Conservation (phyloP, 768 basidiomycete genomes). For the Mycena haematopus region DNA sequence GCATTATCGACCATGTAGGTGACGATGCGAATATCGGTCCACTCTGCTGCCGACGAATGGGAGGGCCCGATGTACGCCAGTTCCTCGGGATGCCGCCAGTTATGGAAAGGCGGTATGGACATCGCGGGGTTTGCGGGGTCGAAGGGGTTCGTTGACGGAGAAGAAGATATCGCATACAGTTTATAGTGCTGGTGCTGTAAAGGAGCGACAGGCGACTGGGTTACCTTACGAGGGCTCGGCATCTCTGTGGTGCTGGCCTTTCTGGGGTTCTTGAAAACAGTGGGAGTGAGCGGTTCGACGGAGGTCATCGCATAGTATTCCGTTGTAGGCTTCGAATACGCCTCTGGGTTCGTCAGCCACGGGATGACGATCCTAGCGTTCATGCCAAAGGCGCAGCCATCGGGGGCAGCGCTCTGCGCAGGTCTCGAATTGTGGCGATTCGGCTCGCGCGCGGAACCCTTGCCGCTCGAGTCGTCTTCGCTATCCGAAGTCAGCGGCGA, state of each 20-base stretch:
- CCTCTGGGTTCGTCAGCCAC: constrained; percentile 21
- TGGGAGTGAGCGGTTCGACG: background rate
- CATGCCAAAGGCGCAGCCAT: constrained; percentile 22
- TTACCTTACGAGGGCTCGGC: constrained; percentile 18
- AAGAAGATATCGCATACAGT: constrained; percentile 28
- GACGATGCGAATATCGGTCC: constrained; percentile 23
- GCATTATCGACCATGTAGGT: constrained; percentile 27
- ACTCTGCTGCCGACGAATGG: constrained; percentile 12
- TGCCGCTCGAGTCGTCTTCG: constrained; percentile 17
- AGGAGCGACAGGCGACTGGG: constrained; percentile 2
- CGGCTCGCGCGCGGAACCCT: constrained; percentile 17
- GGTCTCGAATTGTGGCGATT: constrained; percentile 1
- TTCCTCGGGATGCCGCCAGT: constrained; percentile 24
- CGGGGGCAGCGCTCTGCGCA: constrained; percentile 13
- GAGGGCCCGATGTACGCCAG: constrained; percentile 24
- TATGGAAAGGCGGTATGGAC: constrained; percentile 22
- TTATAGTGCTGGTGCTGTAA: constrained; percentile 22
- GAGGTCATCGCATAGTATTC: constrained; percentile 8
- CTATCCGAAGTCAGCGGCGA: constrained; percentile 28
- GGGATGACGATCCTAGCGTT: constrained; percentile 29
- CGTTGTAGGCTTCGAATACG: constrained; percentile 15
- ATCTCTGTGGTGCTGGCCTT: constrained; percentile 21
- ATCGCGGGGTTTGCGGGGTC: constrained; percentile 11
- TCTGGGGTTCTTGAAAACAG: background rate
- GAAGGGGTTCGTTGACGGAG: constrained; percentile 23